phyloP scores from a whole-genome alignment of 352 stramenopile species.

The Phytophthora fragariaefolia region DNA sequence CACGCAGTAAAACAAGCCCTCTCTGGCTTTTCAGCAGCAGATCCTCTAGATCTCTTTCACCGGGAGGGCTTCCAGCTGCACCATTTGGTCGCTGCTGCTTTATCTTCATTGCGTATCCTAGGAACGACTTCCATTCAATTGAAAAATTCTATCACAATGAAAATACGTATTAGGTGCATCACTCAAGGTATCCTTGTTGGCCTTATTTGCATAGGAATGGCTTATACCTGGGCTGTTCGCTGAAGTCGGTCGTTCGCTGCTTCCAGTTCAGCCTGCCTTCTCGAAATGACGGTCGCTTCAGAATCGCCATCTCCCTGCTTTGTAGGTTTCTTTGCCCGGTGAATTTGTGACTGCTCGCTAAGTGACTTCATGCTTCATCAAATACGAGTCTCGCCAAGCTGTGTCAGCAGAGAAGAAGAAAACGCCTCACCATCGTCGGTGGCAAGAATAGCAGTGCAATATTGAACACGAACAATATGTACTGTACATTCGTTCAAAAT shows the following conservation, averaged over 20 bases:
- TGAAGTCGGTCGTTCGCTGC: conserved; percentile 43
- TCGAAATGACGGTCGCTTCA: conserved; percentile 26
- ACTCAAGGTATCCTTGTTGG: too few relatives aligned
- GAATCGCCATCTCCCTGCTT: conserved; percentile 18
- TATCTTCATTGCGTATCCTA: conserved; percentile 57
- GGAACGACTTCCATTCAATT: conserved; percentile 64
- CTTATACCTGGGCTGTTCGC: conserved; percentile 45
- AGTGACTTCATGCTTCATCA: conserved; percentile 24
- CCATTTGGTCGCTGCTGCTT: conserved; percentile 29
- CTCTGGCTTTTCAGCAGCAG: conserved; percentile 60
- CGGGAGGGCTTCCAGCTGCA: background rate
- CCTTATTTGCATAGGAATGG: too few relatives aligned
- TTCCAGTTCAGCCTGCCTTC: conserved; percentile 41
- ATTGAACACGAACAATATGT: conserved; percentile 5
- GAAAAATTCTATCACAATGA: conserved; percentile 52
- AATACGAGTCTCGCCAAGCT: background rate
- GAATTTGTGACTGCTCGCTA: conserved; percentile 12
- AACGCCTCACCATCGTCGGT: conserved; percentile 1
- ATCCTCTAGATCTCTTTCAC: conserved; percentile 43
- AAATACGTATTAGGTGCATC: background rate
- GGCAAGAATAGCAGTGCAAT: conserved; percentile 28
- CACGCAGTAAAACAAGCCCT: conserved; percentile 57
- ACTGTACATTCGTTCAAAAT: too few relatives aligned
- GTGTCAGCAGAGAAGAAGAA: conserved; percentile 20
- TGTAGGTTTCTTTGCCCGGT: conserved; percentile 5